Evolutionary conservation across 1,139 yeast genomes (phyloP), one percentile per base, ranked within the genome.

Genomic region (Nakaseomyces glabratus): DNA sequence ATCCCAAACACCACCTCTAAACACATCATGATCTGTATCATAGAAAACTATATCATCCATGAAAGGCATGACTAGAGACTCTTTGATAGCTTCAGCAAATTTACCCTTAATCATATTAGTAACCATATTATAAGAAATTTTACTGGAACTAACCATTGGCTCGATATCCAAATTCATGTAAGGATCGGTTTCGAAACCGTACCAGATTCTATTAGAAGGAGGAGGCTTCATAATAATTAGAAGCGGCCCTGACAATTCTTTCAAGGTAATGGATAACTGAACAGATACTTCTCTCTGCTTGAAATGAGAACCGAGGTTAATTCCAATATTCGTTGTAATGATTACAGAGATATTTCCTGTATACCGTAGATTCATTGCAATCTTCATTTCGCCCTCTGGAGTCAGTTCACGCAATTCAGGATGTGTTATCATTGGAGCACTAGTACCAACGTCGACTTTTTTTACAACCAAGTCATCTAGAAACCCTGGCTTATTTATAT

Each of bases 1-100:
- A 14, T 48, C 84, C 97, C 97, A 90, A 17, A 90, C 76, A 11
- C 98, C 98, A 31, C 95, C 97, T 44, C 95, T 70, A 53, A 76
- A 90, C 10, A 82, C 57, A 42, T 84, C 93, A 13, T 61, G 65
- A 1, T 61, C 49, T 0, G 95, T 76, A 38, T 71, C 65, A 49
- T 68, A 81, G 49, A 84, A 82, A 0, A 77, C 73, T 28, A 85
- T 60, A 57, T 90, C 97, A 54, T 90, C 97, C 86, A 84, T 81
- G 49, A 68, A 76, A 1, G 97, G 98, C 28, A 73, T 59, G 0
- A 90, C 97, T 37, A 88, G 61, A 10, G 93, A 73, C 30, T 84
- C 93, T 43, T 69, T 75, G 17, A 88, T 66, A 0, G 88, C 82
- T 33, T 85, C 95, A 39, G 80, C 74, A 45, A 90, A 75, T 48